Evolutionary conservation across 2,329 filamentous ascomycete genomes (phyloP), one percentile per base, ranked within the genome.

Genomic region (Verticillium tricorpus): DNA sequence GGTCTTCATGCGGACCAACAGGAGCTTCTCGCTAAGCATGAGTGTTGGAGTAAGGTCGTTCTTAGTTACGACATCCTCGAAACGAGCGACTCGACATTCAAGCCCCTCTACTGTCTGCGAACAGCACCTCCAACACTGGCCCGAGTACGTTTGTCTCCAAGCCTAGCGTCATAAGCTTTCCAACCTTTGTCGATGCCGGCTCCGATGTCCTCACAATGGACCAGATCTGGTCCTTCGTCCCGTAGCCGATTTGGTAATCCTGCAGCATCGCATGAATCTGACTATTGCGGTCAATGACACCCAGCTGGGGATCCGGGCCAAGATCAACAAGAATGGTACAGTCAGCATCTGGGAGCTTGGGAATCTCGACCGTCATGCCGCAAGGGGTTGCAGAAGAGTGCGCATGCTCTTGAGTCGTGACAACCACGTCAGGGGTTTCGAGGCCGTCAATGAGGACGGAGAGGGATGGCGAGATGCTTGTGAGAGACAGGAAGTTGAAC

Each of bases 161-260:
- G 0, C 65, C 69, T n/a, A 72, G n/a, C 35, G 61, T 62, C 61
- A 67, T 62, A 50, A 74, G 39, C 7, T 65, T 63, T 6, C 67
- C 68, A 35, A 71, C 59, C 65, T 70, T 68, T 32, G 67, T 59
- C 1, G 60, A 57, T 0, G 58, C 60, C 0, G 66, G 61, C 17
- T 67, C 62, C 14, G 63, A 56, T 8, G 66, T 60, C 28, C 59
- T 61, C 2, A 69, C 32, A 31, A 66, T 59, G 5, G 64, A 57
- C 71, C 71, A 72, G 2, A 74, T 59, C 40, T 63, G 67, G 15
- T 70, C 68, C 52, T 73, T 73, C 12, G 61, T 28, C 40, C 58
- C 60, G 58, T 71, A 70, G 3, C 68, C 69, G 57, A 70, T 70
- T 60, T 73, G 71, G 9, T 62, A 69, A 34, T 73, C 69, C 28